Base-by-base conservation (phyloP, 257 asterid genomes). In the Ophiorrhiza pumila region DNA sequence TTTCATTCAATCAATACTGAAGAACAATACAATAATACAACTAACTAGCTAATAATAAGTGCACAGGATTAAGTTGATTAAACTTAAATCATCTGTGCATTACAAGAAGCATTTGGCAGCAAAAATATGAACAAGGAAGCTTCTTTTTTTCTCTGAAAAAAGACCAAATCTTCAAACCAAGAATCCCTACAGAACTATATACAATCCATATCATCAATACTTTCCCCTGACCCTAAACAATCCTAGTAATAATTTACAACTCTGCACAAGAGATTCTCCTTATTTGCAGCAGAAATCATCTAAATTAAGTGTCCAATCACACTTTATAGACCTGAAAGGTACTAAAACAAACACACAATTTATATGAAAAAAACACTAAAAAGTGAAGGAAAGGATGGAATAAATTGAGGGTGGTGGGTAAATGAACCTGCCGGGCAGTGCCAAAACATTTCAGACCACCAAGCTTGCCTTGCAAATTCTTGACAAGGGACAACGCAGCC, bases 381-480 rank as follows among this genome's bases (percentile, higher is more conserved):
- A 41, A 49, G 49, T 23, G 49, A 37, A 27, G 68, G 27, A 35
- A 41, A 53, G 32, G 11, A 37, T 22, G 18, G 59, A 71, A 6
- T 7, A 58, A 20, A 34, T 18, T 47, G 60, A 68, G 60, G 41
- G 10, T 27, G 67, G 25, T 27, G 67, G 25, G 71, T 17, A 56
- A 58, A 20, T 43, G 59, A 84, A 93, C 98, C 97, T 91, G 98
- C 35, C 96, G 91, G 71, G 90, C 90, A 71, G 95, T 78, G 72
- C 97, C 96, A 71, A 93, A 93, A 85, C 97, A 89, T 53, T 87
- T 85, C 64, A 93, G 91, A 23, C 92, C 96, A 42, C 73, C 87
- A 45, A 89, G 86, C 52, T 87, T 87, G 47, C 88, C 88, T 80
- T 84, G 96, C 58, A 83, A 88, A 55, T 82, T 86, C 85, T 74